These are phyloP conservation scores for Oryza longistaminata DNA, from an alignment of 176 grass and related monocot genomes.

Conservation along the genomic window DNA sequence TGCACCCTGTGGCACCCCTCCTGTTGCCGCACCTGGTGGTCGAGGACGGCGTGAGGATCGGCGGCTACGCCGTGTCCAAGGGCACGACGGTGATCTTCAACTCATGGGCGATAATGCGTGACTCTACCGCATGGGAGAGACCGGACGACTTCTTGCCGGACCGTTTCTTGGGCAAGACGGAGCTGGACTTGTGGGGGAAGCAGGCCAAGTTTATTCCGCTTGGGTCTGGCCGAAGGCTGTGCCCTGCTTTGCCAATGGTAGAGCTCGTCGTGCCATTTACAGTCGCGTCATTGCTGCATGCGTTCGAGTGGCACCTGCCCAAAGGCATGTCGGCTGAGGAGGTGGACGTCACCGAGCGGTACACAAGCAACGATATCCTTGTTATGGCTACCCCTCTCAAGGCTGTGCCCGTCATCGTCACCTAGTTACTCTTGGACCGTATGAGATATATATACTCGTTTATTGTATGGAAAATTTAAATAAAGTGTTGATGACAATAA, in stretches of 20 bases:
- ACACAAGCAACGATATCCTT: too few relatives aligned
- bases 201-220: conserved; percentile 41
- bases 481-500: too few relatives aligned
- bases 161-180: conserved; percentile 28
- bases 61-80: conserved; percentile 35
- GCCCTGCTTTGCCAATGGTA: conserved; percentile 43
- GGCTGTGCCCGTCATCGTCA: too few relatives aligned
- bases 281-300: conserved; percentile 38
- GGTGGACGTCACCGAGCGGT: too few relatives aligned
- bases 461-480: too few relatives aligned
- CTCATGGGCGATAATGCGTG: conserved; percentile 31
- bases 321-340: conserved; percentile 27
- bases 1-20: conserved; percentile 37
- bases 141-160: conserved; percentile 46
- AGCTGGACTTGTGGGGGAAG: conserved; percentile 27
- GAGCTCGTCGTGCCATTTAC: conserved; percentile 26
- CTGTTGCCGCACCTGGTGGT: conserved; percentile 18
- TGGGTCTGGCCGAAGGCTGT: conserved; percentile 38
- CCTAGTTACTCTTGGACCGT: too few relatives aligned
- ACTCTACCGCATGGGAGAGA: background rate
- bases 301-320: conserved; percentile 48
- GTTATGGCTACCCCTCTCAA: too few relatives aligned
- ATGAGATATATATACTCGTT: too few relatives aligned
- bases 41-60: conserved; percentile 38
- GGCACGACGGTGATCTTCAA: conserved; percentile 38